phyloP scores from a whole-genome alignment of 2,329 filamentous ascomycete species.

The Botrytis byssoidea region DNA sequence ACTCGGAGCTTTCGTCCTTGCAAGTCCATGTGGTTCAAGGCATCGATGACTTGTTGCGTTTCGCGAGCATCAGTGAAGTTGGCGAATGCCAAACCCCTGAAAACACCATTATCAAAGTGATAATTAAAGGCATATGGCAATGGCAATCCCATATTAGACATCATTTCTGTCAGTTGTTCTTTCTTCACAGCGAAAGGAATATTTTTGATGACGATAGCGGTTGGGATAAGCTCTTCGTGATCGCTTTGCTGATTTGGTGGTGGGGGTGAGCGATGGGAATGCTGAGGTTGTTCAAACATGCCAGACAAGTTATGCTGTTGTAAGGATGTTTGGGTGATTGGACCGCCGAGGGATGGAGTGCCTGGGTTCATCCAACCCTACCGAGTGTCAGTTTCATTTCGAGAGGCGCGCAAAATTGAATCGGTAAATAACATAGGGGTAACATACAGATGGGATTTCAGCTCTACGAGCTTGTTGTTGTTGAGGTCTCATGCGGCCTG shows the following conservation, averaged over 20 bases:
- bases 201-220: constrained; percentile 98
- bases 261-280: constrained; percentile 28
- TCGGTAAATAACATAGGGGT: constrained; percentile 41
- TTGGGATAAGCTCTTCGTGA: constrained; percentile 86
- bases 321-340: constrained; percentile 13
- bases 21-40: constrained; percentile 93
- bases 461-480: constrained; percentile 49
- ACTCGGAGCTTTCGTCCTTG: constrained; percentile 92
- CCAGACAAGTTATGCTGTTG: constrained; percentile 30
- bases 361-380: constrained; percentile 48
- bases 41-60: constrained; percentile 86
- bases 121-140: constrained; percentile 99
- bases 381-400: background rate
- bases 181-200: constrained; percentile 98
- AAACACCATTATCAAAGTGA: constrained; percentile 97
- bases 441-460: constrained; percentile 67
- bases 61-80: constrained; percentile 97
- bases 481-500: constrained; percentile 53
- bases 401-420: constrained; percentile 29
- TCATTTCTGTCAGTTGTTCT: constrained; percentile 86
- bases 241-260: constrained; percentile 25
- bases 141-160: constrained; percentile 91
- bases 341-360: constrained; percentile 47
- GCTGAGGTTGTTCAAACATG: constrained; percentile 28
- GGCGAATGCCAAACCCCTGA: constrained; percentile 92